These are phyloP conservation scores for Jaltomata sinuosa DNA, from an alignment of 257 asterid genomes.

Conservation along the genomic window DNA sequence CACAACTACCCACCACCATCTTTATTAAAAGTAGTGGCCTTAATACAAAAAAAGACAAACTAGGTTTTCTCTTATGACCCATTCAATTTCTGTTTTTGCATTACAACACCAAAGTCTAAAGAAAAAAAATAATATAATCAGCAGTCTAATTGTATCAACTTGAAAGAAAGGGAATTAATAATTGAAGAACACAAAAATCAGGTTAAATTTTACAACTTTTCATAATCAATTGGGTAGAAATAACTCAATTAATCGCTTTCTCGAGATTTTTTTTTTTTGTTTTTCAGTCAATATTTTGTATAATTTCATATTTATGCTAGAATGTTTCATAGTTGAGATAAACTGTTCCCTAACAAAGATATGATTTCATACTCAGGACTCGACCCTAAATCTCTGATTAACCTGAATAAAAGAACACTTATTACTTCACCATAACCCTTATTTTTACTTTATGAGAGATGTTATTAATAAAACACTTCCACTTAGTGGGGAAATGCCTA, in stretches of 20 bases:
- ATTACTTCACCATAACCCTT: not conserved
- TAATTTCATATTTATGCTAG: no score
- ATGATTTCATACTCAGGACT: accelerated
- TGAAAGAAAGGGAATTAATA: not conserved
- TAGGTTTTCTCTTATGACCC: not conserved
- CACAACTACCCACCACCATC: not conserved
- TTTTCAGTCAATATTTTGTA: no score
- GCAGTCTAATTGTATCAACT: not conserved
- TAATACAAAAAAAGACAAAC: not conserved
- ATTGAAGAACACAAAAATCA: not conserved
- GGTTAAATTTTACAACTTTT: not conserved
- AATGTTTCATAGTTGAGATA: no score
- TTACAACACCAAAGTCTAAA: not conserved
- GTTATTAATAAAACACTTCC: not conserved
- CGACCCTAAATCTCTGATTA: not conserved
- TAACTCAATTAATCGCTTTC: not conserved
- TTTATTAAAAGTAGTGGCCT: not conserved
- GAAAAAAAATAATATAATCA: not conserved
- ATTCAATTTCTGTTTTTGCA: not conserved
- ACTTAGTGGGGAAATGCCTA: not conserved
- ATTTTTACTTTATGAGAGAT: not conserved
- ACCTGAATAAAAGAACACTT: not conserved
- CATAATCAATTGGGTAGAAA: not conserved
- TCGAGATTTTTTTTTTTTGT: not conserved
- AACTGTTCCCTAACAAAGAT: not conserved